These are phyloP conservation scores for Apodospora peruviana DNA, from an alignment of 495 filamentous ascomycete species.

Conservation along the genomic window DNA sequence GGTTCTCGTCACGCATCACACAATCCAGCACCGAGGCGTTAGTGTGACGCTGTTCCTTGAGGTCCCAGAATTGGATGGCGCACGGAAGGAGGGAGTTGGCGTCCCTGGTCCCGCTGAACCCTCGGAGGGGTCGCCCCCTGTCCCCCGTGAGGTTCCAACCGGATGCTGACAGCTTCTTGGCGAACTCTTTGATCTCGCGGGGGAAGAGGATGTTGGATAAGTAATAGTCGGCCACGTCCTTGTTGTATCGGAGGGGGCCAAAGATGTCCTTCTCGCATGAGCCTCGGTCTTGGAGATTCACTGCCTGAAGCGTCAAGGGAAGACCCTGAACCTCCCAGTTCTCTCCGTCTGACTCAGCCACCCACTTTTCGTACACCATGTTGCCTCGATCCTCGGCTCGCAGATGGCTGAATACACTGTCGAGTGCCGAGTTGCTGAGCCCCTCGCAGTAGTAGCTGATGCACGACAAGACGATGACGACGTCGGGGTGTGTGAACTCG, in stretches of 20 bases:
- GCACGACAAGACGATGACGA: conserved; percentile 60
- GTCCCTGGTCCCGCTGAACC: conserved; percentile 74
- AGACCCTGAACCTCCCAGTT: no score
- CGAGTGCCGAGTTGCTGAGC: conserved; percentile 49
- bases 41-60: conserved; percentile 57
- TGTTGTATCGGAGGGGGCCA: conserved; percentile 46
- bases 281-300: conserved; percentile 55
- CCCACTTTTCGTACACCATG: conserved; percentile 51
- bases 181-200: conserved; percentile 58
- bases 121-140: conserved; percentile 49
- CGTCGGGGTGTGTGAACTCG: conserved; percentile 73
- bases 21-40: conserved; percentile 58
- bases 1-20: conserved; percentile 53
- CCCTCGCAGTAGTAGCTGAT: conserved; percentile 66
- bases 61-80: conserved; percentile 49
- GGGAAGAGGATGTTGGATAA: conserved; percentile 59
- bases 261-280: conserved; percentile 41
- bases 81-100: conserved; percentile 52
- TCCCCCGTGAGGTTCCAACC: conserved; percentile 60
- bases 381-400: conserved; percentile 49
- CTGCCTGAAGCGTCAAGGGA: conserved; percentile 34
- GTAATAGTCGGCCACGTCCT: conserved; percentile 56
- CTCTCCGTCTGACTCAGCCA: conserved; percentile 29
- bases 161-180: conserved; percentile 59
- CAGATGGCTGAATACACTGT: conserved; percentile 43